Conservation (phyloP, 2,329 filamentous ascomycete species). For the Akanthomyces uredinophilus region DNA sequence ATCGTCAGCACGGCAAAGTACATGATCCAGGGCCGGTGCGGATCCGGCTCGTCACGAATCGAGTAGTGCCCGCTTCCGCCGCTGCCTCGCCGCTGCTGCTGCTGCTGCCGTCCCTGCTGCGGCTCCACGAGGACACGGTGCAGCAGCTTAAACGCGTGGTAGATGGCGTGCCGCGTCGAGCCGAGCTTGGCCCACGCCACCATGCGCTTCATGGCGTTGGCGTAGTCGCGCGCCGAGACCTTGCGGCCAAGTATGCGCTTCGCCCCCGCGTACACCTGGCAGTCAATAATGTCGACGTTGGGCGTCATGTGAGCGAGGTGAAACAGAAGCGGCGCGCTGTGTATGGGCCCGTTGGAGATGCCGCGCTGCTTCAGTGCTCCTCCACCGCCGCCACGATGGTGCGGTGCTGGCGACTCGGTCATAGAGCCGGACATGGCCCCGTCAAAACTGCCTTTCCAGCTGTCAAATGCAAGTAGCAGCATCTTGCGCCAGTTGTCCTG, state of each 20-base stretch:
- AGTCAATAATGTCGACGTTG: slow-evolving; percentile 83
- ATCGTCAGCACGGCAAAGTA: slow-evolving; percentile 83
- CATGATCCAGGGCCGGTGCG: slow-evolving; percentile 85
- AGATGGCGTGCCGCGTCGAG: slow-evolving; percentile 73
- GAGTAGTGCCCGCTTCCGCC: slow-evolving; percentile 53
- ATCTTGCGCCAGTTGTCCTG: slow-evolving; percentile 75
- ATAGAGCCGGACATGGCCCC: slow-evolving; percentile 48
- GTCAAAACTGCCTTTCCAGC: slow-evolving; percentile 84
- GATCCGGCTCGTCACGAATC: slow-evolving; percentile 70
- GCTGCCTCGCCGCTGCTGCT: background rate
- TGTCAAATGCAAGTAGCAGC: slow-evolving; percentile 73
- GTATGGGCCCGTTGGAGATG: slow-evolving; percentile 60
- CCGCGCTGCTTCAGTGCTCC: slow-evolving; percentile 28
- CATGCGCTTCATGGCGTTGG: slow-evolving; percentile 69
- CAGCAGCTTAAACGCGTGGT: slow-evolving; percentile 79
- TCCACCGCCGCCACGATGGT: background rate
- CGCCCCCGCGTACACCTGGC: slow-evolving; percentile 81
- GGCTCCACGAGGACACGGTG: slow-evolving; percentile 64
- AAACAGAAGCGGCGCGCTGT: slow-evolving; percentile 75
- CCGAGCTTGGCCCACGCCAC: slow-evolving; percentile 70
- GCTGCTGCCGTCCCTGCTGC: slow-evolving; percentile 28
- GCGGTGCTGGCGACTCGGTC: slow-evolving; percentile 23
- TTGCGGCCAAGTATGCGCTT: slow-evolving; percentile 71
- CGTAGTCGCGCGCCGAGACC: slow-evolving; percentile 71
- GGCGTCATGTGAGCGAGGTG: slow-evolving; percentile 85